A percentile compares a stretch with the other conserved stretches of the same genome.
These are phyloP conservation scores for Xylaria sp. DNA, from an alignment of 2,329 filamentous ascomycete species.

Conservation along the genomic window DNA sequence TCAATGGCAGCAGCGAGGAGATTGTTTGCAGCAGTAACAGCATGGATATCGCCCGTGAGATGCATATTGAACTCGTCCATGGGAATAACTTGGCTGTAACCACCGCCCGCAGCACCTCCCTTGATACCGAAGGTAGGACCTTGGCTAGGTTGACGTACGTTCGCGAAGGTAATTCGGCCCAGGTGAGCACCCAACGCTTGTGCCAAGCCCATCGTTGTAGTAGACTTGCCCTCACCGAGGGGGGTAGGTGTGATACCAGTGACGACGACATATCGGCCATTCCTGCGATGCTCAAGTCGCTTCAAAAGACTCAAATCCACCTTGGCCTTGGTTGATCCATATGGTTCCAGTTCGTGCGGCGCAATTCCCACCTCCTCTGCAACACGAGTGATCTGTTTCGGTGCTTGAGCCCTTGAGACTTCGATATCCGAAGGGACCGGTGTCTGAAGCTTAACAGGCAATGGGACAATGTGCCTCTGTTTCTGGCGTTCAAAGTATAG, in stretches of 20 bases:
- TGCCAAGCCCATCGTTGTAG: constrained; percentile 93
- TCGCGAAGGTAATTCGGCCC: constrained; percentile 89
- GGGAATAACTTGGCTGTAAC: constrained; percentile 98
- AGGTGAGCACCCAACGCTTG: constrained; percentile 93
- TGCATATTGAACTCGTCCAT: constrained; percentile 99
- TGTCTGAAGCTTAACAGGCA: constrained; percentile 81
- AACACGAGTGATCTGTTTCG: constrained; percentile 89
- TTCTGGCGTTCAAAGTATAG: constrained; percentile 86
- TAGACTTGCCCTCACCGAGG: constrained; percentile 97
- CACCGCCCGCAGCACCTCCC: constrained; percentile 94
- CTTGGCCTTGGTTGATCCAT: constrained; percentile 96
- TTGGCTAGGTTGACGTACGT: constrained; percentile 96
- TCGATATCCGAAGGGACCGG: constrained; percentile 97
- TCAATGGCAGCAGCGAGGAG: constrained; percentile 95
- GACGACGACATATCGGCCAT: constrained; percentile 92
- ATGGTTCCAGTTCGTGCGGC: constrained; percentile 90
- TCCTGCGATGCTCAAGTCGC: constrained; percentile 84
- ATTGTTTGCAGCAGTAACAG: constrained; percentile 97
- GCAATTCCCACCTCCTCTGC: constrained; percentile 90
- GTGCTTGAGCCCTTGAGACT: constrained; percentile 86
- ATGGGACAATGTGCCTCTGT: constrained; percentile 79
- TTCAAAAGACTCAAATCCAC: constrained; percentile 85
- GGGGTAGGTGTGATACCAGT: constrained; percentile 97
- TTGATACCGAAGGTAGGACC: constrained; percentile 99
- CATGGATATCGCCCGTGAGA: constrained; percentile 96